Evolutionary conservation across 805 yeast species (phyloP), one percentile per base, ranked within the genome.

Genomic region (Pichia membranifaciens): DNA sequence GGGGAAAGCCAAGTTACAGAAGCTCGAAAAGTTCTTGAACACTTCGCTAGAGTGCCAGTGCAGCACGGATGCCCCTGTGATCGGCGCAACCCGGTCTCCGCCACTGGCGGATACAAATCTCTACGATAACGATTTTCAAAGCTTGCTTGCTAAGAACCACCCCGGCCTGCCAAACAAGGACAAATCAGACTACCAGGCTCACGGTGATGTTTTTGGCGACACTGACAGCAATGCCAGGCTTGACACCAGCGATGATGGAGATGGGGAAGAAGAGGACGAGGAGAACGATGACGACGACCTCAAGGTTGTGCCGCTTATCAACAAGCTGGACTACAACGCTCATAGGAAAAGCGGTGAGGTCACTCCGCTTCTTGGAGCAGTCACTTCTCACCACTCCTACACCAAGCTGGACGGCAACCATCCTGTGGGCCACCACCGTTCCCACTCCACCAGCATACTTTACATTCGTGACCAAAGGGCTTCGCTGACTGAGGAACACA

Each of bases 1-100:
- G 41, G 73, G 77, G n/a, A 72, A 70, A 54, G 65, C 64, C 48
- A 56, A 66, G 46, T 54, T 73, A 38, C 67, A 59, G 35, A 58
- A 57, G 34, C 49, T 62, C 2, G 31, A 39, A 16, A 29, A 29
- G 5, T 41, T 51, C 38, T 29, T 51, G 5, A 40, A 37, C 10
- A 47, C 47, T 13, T 47, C 47, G 4, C 21, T 43, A 18, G 50
- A 33, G 13, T 43, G 50, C 20, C 41, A 17, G 4, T 32, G 49
- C 35, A 9, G 18, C 10, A 16, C 28, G 18, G 12, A 20, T 16
- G 33, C 10, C 10, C 10, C 33, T 29, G 15, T 29, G 15, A 12
- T 29, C 10, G 15, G 15, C 15, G 15, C 33, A 12, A 29, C 13
- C 15, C 13, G 15, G 15, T 29, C 15, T 29, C 13, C 10, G 10